Conservation (phyloP, 1,284 basidiomycete genomes). For the Cutaneotrichosporon cavernicola region DNA sequence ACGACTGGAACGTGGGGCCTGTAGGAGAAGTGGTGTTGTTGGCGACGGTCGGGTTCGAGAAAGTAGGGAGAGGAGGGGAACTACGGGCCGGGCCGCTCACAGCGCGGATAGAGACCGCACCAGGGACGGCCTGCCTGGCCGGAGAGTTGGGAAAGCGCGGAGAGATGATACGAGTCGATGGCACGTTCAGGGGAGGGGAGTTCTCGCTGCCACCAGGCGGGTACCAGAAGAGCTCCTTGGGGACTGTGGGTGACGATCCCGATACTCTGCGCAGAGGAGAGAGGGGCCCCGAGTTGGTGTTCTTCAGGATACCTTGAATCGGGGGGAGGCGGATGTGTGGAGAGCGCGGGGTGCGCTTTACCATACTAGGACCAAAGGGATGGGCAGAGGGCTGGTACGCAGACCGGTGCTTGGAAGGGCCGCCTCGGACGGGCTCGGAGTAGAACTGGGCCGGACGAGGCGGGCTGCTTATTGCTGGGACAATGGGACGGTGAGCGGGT, state of each 20-base stretch:
- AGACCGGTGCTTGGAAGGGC: not conserved
- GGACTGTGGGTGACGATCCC: not conserved
- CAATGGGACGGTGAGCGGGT: too few relatives aligned
- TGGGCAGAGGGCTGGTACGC: not conserved
- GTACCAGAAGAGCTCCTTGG: not conserved
- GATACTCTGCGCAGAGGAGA: not conserved
- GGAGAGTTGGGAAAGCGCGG: not conserved
- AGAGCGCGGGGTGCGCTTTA: not conserved
- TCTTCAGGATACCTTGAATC: not conserved
- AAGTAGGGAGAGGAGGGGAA: not conserved
- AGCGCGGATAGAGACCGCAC: not conserved
- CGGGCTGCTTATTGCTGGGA: not conserved
- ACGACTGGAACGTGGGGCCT: not conserved
- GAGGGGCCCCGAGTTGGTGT: not conserved
- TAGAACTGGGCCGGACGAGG: not conserved
- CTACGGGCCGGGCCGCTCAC: not conserved
- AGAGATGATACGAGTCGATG: not conserved
- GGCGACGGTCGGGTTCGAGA: not conserved
- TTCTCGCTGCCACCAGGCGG: not conserved
- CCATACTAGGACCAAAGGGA: not conserved
- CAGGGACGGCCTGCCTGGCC: not conserved
- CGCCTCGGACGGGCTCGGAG: not conserved
- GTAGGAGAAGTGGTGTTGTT: not conserved
- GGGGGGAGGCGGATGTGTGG: not conserved
- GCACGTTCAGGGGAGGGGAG: not conserved